Evolutionary conservation across 2,329 filamentous ascomycete species (phyloP).

Genomic region (Ophiosphaerella herpotricha): DNA sequence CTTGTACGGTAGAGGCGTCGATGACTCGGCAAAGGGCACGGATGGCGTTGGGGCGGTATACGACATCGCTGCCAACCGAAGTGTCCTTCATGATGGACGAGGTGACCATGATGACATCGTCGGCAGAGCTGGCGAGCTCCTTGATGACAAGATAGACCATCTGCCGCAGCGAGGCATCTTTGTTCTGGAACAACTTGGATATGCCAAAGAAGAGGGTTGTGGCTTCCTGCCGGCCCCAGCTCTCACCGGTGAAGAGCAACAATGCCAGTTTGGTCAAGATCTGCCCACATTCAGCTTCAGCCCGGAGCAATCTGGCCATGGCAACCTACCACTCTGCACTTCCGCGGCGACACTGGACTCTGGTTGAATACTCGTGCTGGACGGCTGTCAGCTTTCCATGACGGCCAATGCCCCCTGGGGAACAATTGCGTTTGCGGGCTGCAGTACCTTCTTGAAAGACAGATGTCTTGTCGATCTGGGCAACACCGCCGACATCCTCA

Average conservation of each 20-base stretch:
- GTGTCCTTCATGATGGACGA: conserved; percentile 99
- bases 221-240: conserved; percentile 95
- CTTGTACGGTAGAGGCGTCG: conserved; percentile 91
- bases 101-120: conserved; percentile 99
- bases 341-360: conserved; percentile 93
- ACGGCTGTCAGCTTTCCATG: conserved; percentile 27
- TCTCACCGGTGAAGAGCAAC: conserved; percentile 94
- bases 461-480: conserved; percentile 96
- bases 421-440: not conserved
- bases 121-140: conserved; percentile 91
- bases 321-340: conserved; percentile 81
- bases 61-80: conserved; percentile 86
- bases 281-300: conserved; percentile 14
- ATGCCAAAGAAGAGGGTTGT: conserved; percentile 97
- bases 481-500: conserved; percentile 93
- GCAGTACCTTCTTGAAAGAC: conserved; percentile 95
- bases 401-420: conserved; percentile 8
- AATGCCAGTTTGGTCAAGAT: conserved; percentile 92
- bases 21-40: conserved; percentile 95
- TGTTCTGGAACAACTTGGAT: conserved; percentile 99
- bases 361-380: conserved; percentile 96
- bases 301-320: not conserved
- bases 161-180: conserved; percentile 95
- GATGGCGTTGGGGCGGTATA: conserved; percentile 88
- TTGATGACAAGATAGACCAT: conserved; percentile 99